Conservation (phyloP, 257 asterid genomes). For the Echium plantagineum region DNA sequence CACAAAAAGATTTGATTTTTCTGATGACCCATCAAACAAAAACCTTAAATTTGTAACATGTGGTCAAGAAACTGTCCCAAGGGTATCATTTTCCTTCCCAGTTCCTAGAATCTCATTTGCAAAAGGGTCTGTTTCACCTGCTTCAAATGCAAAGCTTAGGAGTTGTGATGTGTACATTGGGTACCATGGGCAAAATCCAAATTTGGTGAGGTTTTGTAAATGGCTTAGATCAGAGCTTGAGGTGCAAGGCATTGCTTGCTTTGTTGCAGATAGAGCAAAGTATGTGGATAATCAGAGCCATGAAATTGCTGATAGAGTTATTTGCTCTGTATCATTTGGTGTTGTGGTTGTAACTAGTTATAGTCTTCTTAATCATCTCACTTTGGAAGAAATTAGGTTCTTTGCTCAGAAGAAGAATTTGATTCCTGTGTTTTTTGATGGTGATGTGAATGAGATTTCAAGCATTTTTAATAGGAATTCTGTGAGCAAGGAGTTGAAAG, state of each 20-base stretch:
- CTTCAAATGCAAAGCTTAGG: slow-evolving; percentile 63
- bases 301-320: slow-evolving; percentile 77
- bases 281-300: slow-evolving; percentile 74
- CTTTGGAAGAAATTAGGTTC: slow-evolving; percentile 69
- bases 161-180: slow-evolving; percentile 90
- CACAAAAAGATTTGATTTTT: slow-evolving; percentile 33
- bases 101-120: slow-evolving; percentile 77
- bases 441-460: slow-evolving; percentile 32
- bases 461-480: slow-evolving; percentile 23
- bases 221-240: slow-evolving; percentile 92
- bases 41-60: slow-evolving; percentile 57
- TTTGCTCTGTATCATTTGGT: slow-evolving; percentile 69
- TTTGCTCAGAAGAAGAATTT: slow-evolving; percentile 79
- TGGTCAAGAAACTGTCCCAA: slow-evolving; percentile 35
- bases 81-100: slow-evolving; percentile 75
- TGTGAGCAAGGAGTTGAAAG: slow-evolving; percentile 53
- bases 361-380: slow-evolving; percentile 44
- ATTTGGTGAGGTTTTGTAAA: slow-evolving; percentile 57
- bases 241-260: slow-evolving; percentile 82
- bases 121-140: slow-evolving; percentile 52
- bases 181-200: slow-evolving; percentile 60
- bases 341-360: slow-evolving; percentile 47
- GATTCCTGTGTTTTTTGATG: slow-evolving; percentile 67
- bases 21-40: slow-evolving; percentile 30
- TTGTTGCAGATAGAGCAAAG: slow-evolving; percentile 68